Conservation (phyloP, 2,329 filamentous ascomycete genomes). For the Hyphodiscus sp. region DNA sequence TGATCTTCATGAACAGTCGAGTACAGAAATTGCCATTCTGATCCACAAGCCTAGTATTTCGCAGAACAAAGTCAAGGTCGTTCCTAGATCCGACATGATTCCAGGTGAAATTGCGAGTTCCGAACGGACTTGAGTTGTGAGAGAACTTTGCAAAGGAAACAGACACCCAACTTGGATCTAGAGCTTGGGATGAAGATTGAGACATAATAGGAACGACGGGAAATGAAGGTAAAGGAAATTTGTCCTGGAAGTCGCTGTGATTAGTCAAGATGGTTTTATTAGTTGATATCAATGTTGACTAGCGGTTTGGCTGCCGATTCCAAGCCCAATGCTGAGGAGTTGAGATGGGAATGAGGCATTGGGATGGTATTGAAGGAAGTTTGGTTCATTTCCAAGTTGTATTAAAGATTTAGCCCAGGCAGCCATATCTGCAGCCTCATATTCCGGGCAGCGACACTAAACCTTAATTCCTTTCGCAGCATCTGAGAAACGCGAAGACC, state of each 20-base stretch:
- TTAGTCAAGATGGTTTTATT: background rate
- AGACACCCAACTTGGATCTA: slow-evolving; percentile 14
- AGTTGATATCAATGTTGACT: background rate
- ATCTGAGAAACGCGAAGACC: background rate
- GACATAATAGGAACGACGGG: slow-evolving; percentile 13
- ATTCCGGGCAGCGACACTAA: background rate
- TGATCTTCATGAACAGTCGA: slow-evolving; percentile 31
- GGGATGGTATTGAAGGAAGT: too few species aligned
- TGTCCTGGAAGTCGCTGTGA: background rate
- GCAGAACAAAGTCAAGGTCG: slow-evolving; percentile 25
- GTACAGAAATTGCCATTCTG: slow-evolving; percentile 15
- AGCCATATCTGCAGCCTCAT: background rate
- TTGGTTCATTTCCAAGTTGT: too few species aligned
- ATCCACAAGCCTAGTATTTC: slow-evolving; percentile 15
- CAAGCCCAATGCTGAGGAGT: background rate
- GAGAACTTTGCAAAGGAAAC: slow-evolving; percentile 29
- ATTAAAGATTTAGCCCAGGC: background rate
- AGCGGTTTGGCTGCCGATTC: background rate
- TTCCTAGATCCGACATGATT: slow-evolving; percentile 23
- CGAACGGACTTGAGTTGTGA: slow-evolving; percentile 19
- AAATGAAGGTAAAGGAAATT: background rate
- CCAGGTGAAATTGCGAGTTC: slow-evolving; percentile 23
- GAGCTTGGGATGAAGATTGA: slow-evolving; percentile 15
- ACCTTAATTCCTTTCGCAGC: background rate
- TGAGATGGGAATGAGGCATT: too few species aligned